Percentiles rank a stretch among this genome's conserved stretches.
Evolutionary conservation across 371 early-diverging fungal genomes (phyloP).

Genomic region (Caulochytrium protostelioides): DNA sequence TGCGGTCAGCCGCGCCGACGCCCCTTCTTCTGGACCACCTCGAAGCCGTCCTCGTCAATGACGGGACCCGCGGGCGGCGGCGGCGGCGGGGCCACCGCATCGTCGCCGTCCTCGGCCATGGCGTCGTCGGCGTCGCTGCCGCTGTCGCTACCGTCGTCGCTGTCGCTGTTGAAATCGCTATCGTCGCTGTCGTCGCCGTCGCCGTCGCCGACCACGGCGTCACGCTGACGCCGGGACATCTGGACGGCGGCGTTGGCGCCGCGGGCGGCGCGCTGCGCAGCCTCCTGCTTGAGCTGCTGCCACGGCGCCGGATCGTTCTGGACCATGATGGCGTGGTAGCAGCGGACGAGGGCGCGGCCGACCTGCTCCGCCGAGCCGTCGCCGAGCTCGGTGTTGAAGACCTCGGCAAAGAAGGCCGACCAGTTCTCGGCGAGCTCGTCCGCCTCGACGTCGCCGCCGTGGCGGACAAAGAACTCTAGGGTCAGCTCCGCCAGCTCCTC

Average conservation of each 20-base stretch:
- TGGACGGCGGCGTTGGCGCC: not conserved
- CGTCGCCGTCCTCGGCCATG: not conserved
- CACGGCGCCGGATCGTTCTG: slow-evolving; percentile 1
- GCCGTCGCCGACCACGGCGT: slow-evolving; percentile 2
- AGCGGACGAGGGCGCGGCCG: slow-evolving; percentile 4
- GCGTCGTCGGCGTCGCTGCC: not conserved
- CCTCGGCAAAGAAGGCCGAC: slow-evolving; percentile 14
- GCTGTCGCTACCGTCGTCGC: slow-evolving; percentile 1
- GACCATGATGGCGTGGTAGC: slow-evolving; percentile 9
- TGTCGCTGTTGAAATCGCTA: slow-evolving; percentile 4
- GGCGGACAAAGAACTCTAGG: slow-evolving; percentile 10
- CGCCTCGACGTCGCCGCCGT: slow-evolving; percentile 11
- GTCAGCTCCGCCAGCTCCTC: slow-evolving; percentile 8
- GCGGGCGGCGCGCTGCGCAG: not conserved
- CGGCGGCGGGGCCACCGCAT: not conserved
- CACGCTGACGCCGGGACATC: not conserved
- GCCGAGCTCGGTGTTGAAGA: slow-evolving; percentile 15
- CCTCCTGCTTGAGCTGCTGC: slow-evolving; percentile 1
- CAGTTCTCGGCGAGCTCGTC: slow-evolving; percentile 17
- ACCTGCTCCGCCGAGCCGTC: slow-evolving; percentile 17
- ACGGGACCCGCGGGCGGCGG: slow-evolving; percentile 5
- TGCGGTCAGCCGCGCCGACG: slow-evolving; percentile 4
- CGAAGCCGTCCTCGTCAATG: slow-evolving; percentile 22
- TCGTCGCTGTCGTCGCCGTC: slow-evolving; percentile 8
- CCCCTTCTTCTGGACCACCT: slow-evolving; percentile 9